Conservation (phyloP, 257 asterid species). For the Capsicum rhomboideum region DNA sequence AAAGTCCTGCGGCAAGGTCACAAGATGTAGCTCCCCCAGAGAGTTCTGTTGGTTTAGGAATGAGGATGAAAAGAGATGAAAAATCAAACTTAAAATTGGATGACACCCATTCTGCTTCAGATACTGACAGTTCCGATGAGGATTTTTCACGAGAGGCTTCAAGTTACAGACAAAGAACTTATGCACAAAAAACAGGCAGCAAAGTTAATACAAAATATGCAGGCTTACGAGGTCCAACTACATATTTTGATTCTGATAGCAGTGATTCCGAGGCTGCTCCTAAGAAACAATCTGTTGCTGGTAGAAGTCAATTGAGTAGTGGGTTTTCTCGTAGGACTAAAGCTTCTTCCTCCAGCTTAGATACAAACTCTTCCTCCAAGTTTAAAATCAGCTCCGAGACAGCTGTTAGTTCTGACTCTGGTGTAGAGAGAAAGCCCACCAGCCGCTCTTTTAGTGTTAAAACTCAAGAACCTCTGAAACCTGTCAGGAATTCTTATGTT, state of each 20-base stretch:
- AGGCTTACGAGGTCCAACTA: constrained; percentile 22
- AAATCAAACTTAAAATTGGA: constrained; percentile 29
- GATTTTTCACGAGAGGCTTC: constrained; percentile 23
- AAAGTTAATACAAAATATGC: constrained; percentile 17
- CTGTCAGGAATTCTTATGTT: constrained; percentile 1
- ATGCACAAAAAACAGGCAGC: constrained; percentile 7
- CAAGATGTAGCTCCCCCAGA: constrained; percentile 18
- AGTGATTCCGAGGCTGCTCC: constrained; percentile 54
- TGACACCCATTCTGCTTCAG: constrained; percentile 20
- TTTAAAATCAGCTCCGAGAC: constrained; percentile 15
- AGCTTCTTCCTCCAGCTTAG: constrained; percentile 25
- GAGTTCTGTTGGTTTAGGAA: constrained; percentile 10
- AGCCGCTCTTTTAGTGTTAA: constrained; percentile 9
- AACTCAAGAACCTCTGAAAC: constrained; percentile 16
- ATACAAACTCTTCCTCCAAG: constrained; percentile 17
- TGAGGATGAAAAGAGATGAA: constrained; percentile 4
- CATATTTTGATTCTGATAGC: constrained; percentile 34
- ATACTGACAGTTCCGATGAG: constrained; percentile 45
- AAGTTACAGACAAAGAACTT: constrained; percentile 8
- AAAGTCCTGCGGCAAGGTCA: constrained; percentile 6
- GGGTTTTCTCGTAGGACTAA: constrained; percentile 73
- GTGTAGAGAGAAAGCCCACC: constrained; percentile 17
- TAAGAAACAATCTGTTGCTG: constrained; percentile 20
- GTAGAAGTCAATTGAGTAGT: constrained; percentile 33
- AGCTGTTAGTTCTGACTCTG: constrained; percentile 22